Evolutionary conservation across 371 early-diverging fungal genomes (phyloP).

Genomic region (Circinella umbellata): DNA sequence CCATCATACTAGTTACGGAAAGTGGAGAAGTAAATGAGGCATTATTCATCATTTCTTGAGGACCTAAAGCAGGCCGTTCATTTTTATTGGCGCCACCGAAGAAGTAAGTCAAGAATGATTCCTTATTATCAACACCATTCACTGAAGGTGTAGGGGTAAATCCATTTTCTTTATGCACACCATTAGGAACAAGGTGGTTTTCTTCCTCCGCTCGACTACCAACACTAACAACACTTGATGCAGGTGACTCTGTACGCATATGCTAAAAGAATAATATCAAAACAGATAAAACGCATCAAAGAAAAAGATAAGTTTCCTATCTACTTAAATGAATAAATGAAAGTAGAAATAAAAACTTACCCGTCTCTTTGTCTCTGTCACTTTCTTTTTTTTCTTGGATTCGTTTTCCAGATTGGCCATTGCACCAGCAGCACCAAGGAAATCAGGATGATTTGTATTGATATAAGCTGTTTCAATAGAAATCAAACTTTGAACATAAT

Average conservation of each 20-base stretch:
- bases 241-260: constrained; percentile 17
- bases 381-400: constrained; percentile 57
- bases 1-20: constrained; percentile 51
- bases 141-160: constrained; percentile 1
- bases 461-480: constrained; percentile 91
- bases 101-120: constrained; percentile 78
- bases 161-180: constrained; percentile 24
- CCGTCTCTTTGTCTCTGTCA: constrained; percentile 18
- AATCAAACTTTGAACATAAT: constrained; percentile 86
- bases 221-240: constrained; percentile 20
- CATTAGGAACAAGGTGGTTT: constrained; percentile 16
- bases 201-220: constrained; percentile 17
- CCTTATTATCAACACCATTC: constrained; percentile 33
- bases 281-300: background rate
- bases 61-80: constrained; percentile 48
- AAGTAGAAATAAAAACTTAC: background rate
- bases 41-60: constrained; percentile 40
- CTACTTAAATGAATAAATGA: background rate
- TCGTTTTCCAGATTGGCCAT: constrained; percentile 65
- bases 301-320: too few relatives aligned
- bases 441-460: constrained; percentile 95
- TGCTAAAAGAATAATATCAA: background rate
- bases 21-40: constrained; percentile 39
- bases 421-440: constrained; percentile 86
- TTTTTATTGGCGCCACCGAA: constrained; percentile 68